These are phyloP conservation scores for Skeletonema grethae DNA, from an alignment of 108 stramenopile species.

Conservation along the genomic window DNA sequence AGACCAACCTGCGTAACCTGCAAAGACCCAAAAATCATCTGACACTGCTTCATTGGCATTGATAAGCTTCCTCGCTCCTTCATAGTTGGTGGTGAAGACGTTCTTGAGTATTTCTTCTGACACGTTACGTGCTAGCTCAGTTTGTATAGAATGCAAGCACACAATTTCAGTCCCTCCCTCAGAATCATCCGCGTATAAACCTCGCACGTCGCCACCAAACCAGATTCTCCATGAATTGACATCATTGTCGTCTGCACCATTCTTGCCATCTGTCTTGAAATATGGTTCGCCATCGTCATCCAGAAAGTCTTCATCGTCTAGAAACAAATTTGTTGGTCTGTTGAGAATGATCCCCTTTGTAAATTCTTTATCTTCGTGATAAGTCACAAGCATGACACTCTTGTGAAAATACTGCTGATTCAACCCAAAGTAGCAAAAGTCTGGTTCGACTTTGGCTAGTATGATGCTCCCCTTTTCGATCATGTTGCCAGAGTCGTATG, in stretches of 20 bases:
- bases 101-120: slow-evolving; percentile 49
- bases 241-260: background rate
- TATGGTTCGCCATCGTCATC: slow-evolving; percentile 26
- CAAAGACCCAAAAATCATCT: slow-evolving; percentile 48
- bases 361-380: slow-evolving; percentile 54
- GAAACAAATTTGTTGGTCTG: slow-evolving; percentile 40
- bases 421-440: slow-evolving; percentile 52
- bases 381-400: slow-evolving; percentile 58
- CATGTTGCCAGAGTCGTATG: slow-evolving; percentile 46
- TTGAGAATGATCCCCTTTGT: slow-evolving; percentile 67
- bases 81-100: slow-evolving; percentile 47
- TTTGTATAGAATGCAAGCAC: slow-evolving; percentile 51
- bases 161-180: slow-evolving; percentile 30
- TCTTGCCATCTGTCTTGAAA: slow-evolving; percentile 9
- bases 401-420: slow-evolving; percentile 65
- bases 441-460: slow-evolving; percentile 37
- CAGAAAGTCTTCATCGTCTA: slow-evolving; percentile 43
- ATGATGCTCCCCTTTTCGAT: slow-evolving; percentile 53
- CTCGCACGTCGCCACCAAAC: slow-evolving; percentile 65
- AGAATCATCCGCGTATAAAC: slow-evolving; percentile 24
- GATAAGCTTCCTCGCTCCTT: slow-evolving; percentile 45
- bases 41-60: slow-evolving; percentile 31
- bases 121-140: slow-evolving; percentile 27
- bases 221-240: slow-evolving; percentile 43
- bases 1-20: slow-evolving; percentile 66